Evolutionary conservation across 495 filamentous ascomycete genomes (phyloP).

Genomic region (Xylaria curta): DNA sequence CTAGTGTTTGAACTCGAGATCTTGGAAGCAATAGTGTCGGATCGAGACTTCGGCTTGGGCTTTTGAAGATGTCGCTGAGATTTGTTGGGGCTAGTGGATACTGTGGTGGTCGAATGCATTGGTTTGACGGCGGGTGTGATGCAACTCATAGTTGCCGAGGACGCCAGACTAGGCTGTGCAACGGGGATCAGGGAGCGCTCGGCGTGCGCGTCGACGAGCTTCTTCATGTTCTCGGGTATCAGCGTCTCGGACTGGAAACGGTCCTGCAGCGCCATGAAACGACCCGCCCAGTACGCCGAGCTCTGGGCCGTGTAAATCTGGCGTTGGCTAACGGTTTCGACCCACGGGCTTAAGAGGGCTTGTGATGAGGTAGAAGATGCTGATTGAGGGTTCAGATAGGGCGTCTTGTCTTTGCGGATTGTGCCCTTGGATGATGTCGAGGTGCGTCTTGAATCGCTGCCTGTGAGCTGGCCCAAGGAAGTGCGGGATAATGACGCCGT

Average conservation of each 20-base stretch:
- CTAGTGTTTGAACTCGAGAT: not conserved
- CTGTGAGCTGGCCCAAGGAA: slow-evolving; percentile 34
- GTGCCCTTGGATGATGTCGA: slow-evolving; percentile 29
- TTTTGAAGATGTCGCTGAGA: not conserved
- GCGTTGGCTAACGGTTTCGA: slow-evolving; percentile 26
- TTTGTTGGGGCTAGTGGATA: slow-evolving; percentile 10
- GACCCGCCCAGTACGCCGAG: slow-evolving; percentile 61
- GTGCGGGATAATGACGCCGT: slow-evolving; percentile 46
- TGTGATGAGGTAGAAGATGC: slow-evolving; percentile 23
- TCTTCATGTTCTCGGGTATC: slow-evolving; percentile 33
- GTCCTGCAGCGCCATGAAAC: slow-evolving; percentile 61
- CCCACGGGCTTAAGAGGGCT: not conserved
- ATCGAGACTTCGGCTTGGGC: not conserved
- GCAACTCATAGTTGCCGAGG: slow-evolving; percentile 29
- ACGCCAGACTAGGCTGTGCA: slow-evolving; percentile 32
- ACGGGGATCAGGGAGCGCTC: slow-evolving; percentile 32
- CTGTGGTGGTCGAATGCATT: not conserved
- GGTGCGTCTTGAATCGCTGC: slow-evolving; percentile 35
- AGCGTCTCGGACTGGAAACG: slow-evolving; percentile 56
- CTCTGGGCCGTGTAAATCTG: slow-evolving; percentile 41
- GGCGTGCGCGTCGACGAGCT: slow-evolving; percentile 36
- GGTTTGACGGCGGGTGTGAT: slow-evolving; percentile 33
- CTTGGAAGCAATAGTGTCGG: not conserved
- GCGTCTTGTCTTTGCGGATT: not conserved
- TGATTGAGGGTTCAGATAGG: slow-evolving; percentile 17